Base-by-base conservation (phyloP, 176 grass and related monocot genomes). In the Juncus effusus region DNA sequence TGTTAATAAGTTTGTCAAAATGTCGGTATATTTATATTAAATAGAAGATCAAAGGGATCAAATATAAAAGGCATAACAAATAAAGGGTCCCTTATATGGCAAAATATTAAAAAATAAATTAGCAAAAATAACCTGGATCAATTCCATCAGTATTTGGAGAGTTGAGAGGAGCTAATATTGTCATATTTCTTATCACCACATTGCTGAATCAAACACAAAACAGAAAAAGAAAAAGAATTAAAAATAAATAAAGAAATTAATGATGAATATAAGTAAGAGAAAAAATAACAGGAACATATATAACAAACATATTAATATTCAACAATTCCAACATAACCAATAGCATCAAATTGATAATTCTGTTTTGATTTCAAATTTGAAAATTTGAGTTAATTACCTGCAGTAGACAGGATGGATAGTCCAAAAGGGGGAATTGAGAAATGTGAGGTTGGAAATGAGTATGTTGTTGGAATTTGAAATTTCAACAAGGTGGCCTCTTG, bases 101-200 rank as follows among this genome's bases (percentile, higher is more conserved):
- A 28, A 28, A 47, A 6, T 47, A 47, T 47, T 9, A 47, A 47
- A 47, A 6, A 56, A 41, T 37, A 16, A 3, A 40, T 10, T 72
- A 10, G 42, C 16, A 55, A 55, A 14, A 76, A 49, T 54, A 13
- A 91, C 93, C 93, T 82, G 93, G 93, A 89, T 97, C 93, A 14
- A 97, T 86, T 28, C 93, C 93, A 79, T 97, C 93, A 13, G 93
- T 97, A 42, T 97, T 97, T 38, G 88, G 88, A 56, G 93, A 86
- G 40, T 91, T 79, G 69, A 88, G 60, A 47, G 93, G 93, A 60
- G 93, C 80, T 49, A 88, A 60, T 70, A 96, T 85, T 9, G 82
- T 89, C 66, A 91, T 15, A 81, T 85, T 65, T 60, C 77, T 96
- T 1, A 96, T 74, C 80, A 96, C 85, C 42, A 96, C 85, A 39